Evolutionary conservation across 306 rosid genomes (phyloP).

Genomic region (Carpinus viminea): DNA sequence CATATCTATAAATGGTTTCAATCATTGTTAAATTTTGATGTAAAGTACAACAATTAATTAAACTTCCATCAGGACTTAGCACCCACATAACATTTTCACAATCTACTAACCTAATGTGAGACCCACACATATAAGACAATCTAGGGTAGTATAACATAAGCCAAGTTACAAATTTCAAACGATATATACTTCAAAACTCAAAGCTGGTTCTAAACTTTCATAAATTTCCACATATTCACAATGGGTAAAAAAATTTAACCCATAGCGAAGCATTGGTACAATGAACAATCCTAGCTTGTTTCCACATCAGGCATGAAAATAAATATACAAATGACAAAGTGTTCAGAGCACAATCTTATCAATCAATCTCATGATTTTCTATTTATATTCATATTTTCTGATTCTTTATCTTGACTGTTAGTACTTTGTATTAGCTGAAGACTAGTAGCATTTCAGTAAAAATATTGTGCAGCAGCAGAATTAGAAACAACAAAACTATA

Average conservation of each 20-base stretch:
- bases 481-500: slow-evolving; percentile 41
- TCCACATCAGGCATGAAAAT: slow-evolving; percentile 30
- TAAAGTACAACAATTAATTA: not conserved
- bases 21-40: not conserved
- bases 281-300: slow-evolving; percentile 38
- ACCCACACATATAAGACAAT: too few species aligned
- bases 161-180: slow-evolving; percentile 25
- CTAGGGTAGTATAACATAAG: slow-evolving; percentile 5
- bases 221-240: slow-evolving; percentile 44
- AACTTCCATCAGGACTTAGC: not conserved
- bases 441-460: slow-evolving; percentile 38
- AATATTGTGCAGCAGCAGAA: slow-evolving; percentile 47
- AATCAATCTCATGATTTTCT: slow-evolving; percentile 30
- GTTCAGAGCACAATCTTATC: slow-evolving; percentile 29
- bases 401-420: slow-evolving; percentile 36
- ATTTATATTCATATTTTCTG: slow-evolving; percentile 39
- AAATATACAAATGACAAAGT: slow-evolving; percentile 43
- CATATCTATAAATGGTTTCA: not conserved
- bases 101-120: too few species aligned
- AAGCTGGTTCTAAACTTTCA: slow-evolving; percentile 29
- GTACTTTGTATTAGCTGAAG: slow-evolving; percentile 37
- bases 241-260: slow-evolving; percentile 46
- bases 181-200: slow-evolving; percentile 37
- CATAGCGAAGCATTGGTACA: slow-evolving; percentile 41
- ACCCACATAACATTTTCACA: too few species aligned